A percentile compares a stretch with the other conserved stretches of the same genome.
Conservation (phyloP, 352 stramenopile genomes). For the Pythium graminicola region DNA sequence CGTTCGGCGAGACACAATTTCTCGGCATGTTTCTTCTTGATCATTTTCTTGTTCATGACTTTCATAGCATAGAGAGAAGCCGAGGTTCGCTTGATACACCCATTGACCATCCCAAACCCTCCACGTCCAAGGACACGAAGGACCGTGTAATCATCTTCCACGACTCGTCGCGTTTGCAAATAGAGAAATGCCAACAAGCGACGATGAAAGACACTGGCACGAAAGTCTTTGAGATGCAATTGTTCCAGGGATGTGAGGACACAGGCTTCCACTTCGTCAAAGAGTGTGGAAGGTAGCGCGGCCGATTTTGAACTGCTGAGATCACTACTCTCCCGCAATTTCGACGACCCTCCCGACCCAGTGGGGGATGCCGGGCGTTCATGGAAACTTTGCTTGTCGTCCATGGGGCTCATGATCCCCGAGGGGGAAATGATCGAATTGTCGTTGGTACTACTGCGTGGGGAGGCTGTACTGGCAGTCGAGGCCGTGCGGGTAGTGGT, state of each 20-base stretch:
- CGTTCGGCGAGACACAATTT: conserved; percentile 72
- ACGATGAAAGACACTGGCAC: conserved; percentile 65
- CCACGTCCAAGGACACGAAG: conserved; percentile 94
- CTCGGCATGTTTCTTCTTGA: conserved; percentile 90
- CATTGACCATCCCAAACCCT: conserved; percentile 96
- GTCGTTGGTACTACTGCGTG: conserved; percentile 16
- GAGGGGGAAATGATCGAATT: conserved; percentile 11
- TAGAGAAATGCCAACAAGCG: conserved; percentile 89
- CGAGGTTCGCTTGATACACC: conserved; percentile 93
- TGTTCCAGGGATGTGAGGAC: conserved; percentile 64
- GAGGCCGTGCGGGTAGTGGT: conserved; percentile 9
- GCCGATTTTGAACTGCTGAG: conserved; percentile 6
- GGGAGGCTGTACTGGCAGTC: conserved; percentile 17
- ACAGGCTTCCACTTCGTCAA: conserved; percentile 70
- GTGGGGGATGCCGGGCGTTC: not conserved
- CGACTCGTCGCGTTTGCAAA: conserved; percentile 84
- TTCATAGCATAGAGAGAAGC: conserved; percentile 80
- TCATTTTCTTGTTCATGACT: conserved; percentile 85
- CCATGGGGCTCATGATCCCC: not conserved
- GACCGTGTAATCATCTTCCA: conserved; percentile 94
- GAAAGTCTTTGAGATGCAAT: conserved; percentile 70
- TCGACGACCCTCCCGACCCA: not conserved
- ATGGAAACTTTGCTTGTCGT: conserved; percentile 8
- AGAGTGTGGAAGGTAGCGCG: conserved; percentile 31
- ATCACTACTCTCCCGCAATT: not conserved